Evolutionary conservation across 768 basidiomycete species (phyloP), one percentile per base, ranked within the genome.

Genomic region (Artomyces pyxidatus): DNA sequence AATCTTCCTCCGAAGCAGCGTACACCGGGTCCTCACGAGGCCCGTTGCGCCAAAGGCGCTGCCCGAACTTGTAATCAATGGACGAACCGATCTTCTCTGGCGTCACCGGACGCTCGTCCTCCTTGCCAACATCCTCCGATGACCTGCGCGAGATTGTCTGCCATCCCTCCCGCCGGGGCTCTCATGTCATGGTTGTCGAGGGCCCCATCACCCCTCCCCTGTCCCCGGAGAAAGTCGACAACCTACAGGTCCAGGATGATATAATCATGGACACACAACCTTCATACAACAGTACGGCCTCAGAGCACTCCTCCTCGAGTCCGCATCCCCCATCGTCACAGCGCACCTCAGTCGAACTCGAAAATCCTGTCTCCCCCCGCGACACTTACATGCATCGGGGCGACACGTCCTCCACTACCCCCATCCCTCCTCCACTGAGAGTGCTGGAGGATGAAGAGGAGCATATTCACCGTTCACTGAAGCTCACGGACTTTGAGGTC

Each of bases 401-500:
- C 37, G 51, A 53, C 19, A 40, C 16, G 12, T 47, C 38, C n/a
- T 42, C 43, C 45, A 27, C 51, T 29, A 28, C 30, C 19, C 47
- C 56, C 10, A 10, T 41, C 16, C 47, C 68, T 25, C 71, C 71
- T n/a, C 78, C 83, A 3, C 69, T 71, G 19, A 71, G 81, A 49
- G 68, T 80, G 37, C 69, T 89, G 10, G 84, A 88, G 58, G 81
- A 88, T 52, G 84, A 88, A 57, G 67, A 73, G 58, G 78, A 80
- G 32, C 85, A 82, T 58, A 67, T 88, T 3, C 58, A 65, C 71
- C 77, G 84, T 16, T 55, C 65, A 17, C 69, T 88, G 49, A 80
- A 73, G 52, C 64, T 91, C 45, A 81, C 81, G 5, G 86, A 88
- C 62, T 90, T 91, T 55, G 85, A 90, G 63, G 82, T 89, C 46